Conservation (phyloP, 139 green algal genomes). For the Yamagishiella unicocca region DNA sequence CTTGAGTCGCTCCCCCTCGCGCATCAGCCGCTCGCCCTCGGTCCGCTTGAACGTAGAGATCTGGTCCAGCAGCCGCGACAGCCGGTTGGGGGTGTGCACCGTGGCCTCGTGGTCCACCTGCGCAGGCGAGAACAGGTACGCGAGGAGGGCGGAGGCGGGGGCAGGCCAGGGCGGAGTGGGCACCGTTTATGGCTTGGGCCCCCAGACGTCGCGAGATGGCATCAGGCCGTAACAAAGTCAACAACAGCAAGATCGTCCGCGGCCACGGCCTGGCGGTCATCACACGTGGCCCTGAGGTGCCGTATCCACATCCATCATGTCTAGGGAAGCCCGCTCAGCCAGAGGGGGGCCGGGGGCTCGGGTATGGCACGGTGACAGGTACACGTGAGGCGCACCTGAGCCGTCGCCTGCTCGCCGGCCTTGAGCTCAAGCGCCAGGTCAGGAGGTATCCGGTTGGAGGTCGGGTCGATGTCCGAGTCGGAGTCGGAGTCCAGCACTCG, state of each 20-base stretch:
- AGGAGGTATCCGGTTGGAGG: neutral
- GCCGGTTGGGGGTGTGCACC: conserved; percentile 10
- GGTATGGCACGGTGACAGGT: neutral
- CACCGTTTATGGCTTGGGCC: no score
- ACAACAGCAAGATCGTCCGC: no score
- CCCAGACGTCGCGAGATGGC: no score
- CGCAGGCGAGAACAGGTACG: no score
- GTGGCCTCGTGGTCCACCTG: conserved; percentile 13
- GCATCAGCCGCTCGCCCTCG: conserved; percentile 23
- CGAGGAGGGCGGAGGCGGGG: no score
- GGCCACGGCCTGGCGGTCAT: no score
- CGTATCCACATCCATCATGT: no score
- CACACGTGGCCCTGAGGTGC: no score
- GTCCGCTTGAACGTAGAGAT: neutral
- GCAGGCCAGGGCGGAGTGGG: no score
- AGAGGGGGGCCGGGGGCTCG: no score
- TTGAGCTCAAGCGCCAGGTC: neutral
- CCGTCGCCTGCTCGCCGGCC: neutral
- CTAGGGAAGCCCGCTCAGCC: no score
- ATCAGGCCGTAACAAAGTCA: no score
- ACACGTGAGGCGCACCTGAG: neutral
- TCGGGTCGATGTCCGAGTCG: neutral
- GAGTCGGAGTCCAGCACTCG: conserved; percentile 23
- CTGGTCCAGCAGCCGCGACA: conserved; percentile 38
- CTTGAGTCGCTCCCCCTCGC: conserved; percentile 17